phyloP scores from a whole-genome alignment of 2,329 filamentous ascomycete species.

The Fusarium siculi region DNA sequence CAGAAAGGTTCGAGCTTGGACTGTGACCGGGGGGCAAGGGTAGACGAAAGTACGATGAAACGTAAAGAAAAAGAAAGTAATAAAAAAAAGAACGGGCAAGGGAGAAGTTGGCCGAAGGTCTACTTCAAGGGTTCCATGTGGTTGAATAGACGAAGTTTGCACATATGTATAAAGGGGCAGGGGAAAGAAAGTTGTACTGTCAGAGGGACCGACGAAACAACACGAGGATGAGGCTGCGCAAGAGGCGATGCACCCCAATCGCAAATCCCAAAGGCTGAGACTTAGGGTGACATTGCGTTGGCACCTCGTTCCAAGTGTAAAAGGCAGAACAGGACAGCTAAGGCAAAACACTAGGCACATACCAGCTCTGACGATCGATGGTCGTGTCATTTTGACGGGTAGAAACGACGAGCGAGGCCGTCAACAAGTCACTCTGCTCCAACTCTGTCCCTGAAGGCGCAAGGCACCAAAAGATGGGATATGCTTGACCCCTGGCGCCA shows the following conservation, averaged over 20 bases:
- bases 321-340: slow-evolving; percentile 11
- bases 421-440: slow-evolving; percentile 25
- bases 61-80: slow-evolving; percentile 28
- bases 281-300: slow-evolving; percentile 12
- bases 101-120: slow-evolving; percentile 17
- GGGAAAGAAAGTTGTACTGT: slow-evolving; percentile 20
- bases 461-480: slow-evolving; percentile 29
- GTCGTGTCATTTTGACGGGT: slow-evolving; percentile 64
- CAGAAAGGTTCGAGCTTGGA: slow-evolving; percentile 33
- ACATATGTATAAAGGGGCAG: slow-evolving; percentile 18
- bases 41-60: slow-evolving; percentile 37
- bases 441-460: slow-evolving; percentile 26
- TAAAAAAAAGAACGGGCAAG: slow-evolving; percentile 32
- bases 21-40: slow-evolving; percentile 32
- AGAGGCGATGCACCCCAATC: slow-evolving; percentile 20
- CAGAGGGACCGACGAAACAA: slow-evolving; percentile 16
- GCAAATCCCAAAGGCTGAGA: slow-evolving; percentile 13
- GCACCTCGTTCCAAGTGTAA: slow-evolving; percentile 12
- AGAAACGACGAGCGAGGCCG: slow-evolving; percentile 29
- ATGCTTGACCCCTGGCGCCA: slow-evolving; percentile 30
- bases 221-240: slow-evolving; percentile 26
- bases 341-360: slow-evolving; percentile 49
- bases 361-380: slow-evolving; percentile 70
- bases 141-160: slow-evolving; percentile 24
- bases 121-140: slow-evolving; percentile 20